Base-by-base conservation (phyloP, 1,139 yeast genomes). In the Kluyveromyces marxianus region DNA sequence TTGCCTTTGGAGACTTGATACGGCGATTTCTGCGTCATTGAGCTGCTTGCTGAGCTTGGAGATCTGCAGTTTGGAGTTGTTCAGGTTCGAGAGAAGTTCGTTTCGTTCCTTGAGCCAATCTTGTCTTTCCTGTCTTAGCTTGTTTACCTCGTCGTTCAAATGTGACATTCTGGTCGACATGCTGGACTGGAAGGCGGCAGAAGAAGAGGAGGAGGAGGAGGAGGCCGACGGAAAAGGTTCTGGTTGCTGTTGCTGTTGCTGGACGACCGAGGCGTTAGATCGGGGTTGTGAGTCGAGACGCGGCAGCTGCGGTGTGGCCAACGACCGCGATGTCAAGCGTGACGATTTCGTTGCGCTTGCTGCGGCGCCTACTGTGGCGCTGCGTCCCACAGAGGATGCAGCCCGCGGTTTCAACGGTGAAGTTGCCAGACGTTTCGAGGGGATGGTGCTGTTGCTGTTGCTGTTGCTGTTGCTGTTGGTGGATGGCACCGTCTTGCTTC, bases 401-500 rank as follows among this genome's bases (percentile, higher is more conserved):
- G 48, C 44, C 5, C 64, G 62, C 29, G 76, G 65, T 54, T 79
- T 81, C 29, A 78, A 72, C 0, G 89, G 89, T 0, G 88, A 81
- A 0, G 84, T 69, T 0, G 88, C 84, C 0, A 75, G 71, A 52
- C 90, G 69, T 54, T 83, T 83, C 2, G 83, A 69, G 2, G 88
- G 89, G 14, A 82, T 54, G 54, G 72, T 14, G 21, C 21, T 14
- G 21, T 14, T 14, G 21, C 21, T 14, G 21, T 14, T 14, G 21
- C 21, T 14, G 21, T 14, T 14, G 21, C 21, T 14, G 2, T 14
- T 14, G 21, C 21, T 14, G 21, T 14, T 14, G 21, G 21, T 37
- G 37, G 43, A 4, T 26, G 8, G n/a, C 6, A 6, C 35, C 8
- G 7, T 33, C 24, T 10, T 10, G 6, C 26, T 10, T 24, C 21